Evolutionary conservation across 2,329 filamentous ascomycete species (phyloP).

Genomic region (Ophiosphaerella herpotricha): DNA sequence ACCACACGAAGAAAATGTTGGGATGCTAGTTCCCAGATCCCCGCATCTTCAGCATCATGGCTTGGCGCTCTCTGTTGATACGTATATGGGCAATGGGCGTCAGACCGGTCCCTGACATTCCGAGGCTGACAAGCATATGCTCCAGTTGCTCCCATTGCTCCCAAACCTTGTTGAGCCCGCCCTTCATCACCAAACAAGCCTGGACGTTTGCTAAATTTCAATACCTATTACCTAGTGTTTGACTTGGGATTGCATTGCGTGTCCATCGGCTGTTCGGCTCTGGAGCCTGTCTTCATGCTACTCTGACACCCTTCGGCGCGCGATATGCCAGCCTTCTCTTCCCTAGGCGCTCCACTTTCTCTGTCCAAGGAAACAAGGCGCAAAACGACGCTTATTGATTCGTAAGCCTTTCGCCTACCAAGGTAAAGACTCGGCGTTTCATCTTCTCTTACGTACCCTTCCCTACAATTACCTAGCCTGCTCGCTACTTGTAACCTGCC

Average conservation of each 20-base stretch:
- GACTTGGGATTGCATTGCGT: neutral
- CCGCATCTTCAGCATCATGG: slow-evolving; percentile 15
- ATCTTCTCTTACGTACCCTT: slow-evolving; percentile 19
- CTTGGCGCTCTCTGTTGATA: slow-evolving; percentile 26
- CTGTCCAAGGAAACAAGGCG: slow-evolving; percentile 6
- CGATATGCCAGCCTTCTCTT: slow-evolving; percentile 22
- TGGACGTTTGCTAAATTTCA: too few species aligned
- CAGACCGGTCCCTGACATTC: slow-evolving; percentile 35
- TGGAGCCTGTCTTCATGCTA: slow-evolving; percentile 5
- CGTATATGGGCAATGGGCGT: slow-evolving; percentile 33
- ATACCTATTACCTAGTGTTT: too few species aligned
- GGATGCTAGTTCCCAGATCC: slow-evolving; percentile 22
- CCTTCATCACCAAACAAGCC: neutral
- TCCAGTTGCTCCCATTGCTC: neutral
- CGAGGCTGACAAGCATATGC: slow-evolving; percentile 35
- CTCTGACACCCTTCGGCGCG: slow-evolving; percentile 14
- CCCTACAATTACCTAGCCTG: slow-evolving; percentile 1
- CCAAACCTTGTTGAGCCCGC: slow-evolving; percentile 23
- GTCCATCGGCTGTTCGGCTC: neutral
- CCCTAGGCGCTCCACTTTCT: slow-evolving; percentile 9
- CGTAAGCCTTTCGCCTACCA: slow-evolving; percentile 35
- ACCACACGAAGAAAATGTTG: slow-evolving; percentile 22
- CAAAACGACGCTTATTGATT: slow-evolving; percentile 33
- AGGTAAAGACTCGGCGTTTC: slow-evolving; percentile 31
- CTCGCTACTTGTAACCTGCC: slow-evolving; percentile 14